These are phyloP conservation scores for Calycina herbarum DNA, from an alignment of 2,329 filamentous ascomycete genomes.

Conservation along the genomic window DNA sequence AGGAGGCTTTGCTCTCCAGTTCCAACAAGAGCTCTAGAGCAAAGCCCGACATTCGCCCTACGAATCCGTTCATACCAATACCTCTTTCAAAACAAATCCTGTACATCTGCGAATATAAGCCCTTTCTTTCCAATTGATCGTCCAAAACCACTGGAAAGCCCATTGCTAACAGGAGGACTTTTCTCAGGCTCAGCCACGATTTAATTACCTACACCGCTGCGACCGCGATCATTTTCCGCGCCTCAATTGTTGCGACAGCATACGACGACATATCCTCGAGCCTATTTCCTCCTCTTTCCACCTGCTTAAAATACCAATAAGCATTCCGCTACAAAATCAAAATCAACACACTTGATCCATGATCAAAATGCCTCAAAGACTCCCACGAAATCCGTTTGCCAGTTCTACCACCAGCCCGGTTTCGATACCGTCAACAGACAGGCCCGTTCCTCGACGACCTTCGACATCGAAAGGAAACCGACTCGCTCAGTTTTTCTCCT, in stretches of 20 bases:
- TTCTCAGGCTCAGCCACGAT: conserved; percentile 10
- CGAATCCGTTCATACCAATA: not conserved
- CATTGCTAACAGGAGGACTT: conserved; percentile 3
- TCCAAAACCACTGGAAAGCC: conserved; percentile 6
- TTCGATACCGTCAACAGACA: conserved; percentile 32
- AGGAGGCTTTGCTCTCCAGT: not conserved
- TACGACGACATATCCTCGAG: conserved; percentile 17
- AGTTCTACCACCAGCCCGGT: conserved; percentile 34
- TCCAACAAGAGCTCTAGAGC: not conserved
- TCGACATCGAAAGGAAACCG: conserved; percentile 71
- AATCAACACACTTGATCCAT: conserved; percentile 14
- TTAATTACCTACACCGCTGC: conserved; percentile 20
- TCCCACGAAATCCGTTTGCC: conserved; percentile 39
- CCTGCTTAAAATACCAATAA: conserved; percentile 17
- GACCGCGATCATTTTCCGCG: conserved; percentile 17
- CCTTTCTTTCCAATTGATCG: conserved; percentile 17
- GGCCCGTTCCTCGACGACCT: conserved; percentile 47
- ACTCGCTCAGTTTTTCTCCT: conserved; percentile 80
- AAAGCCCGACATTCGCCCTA: not conserved
- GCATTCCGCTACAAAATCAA: not conserved
- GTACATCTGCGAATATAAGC: not conserved
- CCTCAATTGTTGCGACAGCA: conserved; percentile 22
- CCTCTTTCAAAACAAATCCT: not conserved
- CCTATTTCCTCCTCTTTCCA: conserved; percentile 13
- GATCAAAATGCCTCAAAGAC: conserved; percentile 40